phyloP scores from a whole-genome alignment of 352 stramenopile genomes.

The Phytopythium ostracodes region DNA sequence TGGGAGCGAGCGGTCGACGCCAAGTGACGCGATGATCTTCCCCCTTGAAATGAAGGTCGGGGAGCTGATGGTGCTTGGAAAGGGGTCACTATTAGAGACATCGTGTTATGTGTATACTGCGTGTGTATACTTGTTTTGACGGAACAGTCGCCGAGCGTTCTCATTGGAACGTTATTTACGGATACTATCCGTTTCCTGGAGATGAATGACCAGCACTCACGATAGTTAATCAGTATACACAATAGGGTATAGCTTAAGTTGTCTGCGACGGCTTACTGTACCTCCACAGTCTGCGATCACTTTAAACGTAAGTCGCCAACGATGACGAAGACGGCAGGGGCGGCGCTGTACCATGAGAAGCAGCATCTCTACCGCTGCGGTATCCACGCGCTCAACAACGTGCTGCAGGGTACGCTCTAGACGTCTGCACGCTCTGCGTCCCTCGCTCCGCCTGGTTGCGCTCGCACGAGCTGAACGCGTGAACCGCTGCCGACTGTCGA shows the following conservation, averaged over 20 bases:
- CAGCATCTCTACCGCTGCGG: conserved; percentile 75
- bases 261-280: not conserved
- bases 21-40: too few species aligned
- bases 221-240: not conserved
- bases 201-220: not conserved
- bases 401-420: conserved; percentile 45
- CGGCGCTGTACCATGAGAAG: conserved; percentile 59
- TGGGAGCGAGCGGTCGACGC: too few species aligned
- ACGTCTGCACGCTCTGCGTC: not conserved
- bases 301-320: not conserved
- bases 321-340: not conserved
- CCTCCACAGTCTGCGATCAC: too few species aligned
- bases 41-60: too few species aligned
- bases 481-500: not conserved
- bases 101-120: too few species aligned
- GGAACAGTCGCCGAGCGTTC: not conserved
- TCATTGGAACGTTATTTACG: too few species aligned
- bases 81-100: too few species aligned
- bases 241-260: not conserved
- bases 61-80: too few species aligned
- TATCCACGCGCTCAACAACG: conserved; percentile 81
- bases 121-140: not conserved
- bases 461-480: not conserved
- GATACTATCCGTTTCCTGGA: too few species aligned
- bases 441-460: not conserved